Evolutionary conservation across 345 rosid genomes (phyloP).

Genomic region (Theobroma cacao): DNA sequence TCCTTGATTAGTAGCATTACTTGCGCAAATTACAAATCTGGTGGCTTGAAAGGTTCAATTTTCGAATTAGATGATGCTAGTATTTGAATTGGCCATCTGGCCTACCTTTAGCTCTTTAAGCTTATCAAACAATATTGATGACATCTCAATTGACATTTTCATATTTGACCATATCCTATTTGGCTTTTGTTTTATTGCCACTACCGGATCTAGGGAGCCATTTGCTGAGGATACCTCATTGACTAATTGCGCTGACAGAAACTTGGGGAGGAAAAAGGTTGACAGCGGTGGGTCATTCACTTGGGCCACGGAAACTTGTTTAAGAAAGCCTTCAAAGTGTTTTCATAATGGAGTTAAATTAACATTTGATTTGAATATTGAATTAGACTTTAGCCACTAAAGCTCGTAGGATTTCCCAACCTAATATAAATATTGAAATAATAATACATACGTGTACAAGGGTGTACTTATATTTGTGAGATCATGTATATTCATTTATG

Average conservation of each 20-base stretch:
- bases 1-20: background rate
- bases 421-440: background rate
- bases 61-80: background rate
- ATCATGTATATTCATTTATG: too few relatives aligned
- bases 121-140: background rate
- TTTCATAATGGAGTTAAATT: background rate
- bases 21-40: background rate
- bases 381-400: background rate
- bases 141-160: background rate
- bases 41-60: conserved; percentile 11
- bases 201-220: background rate
- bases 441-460: background rate
- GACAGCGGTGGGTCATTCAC: background rate
- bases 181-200: background rate
- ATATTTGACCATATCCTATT: background rate
- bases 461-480: too few relatives aligned
- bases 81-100: background rate
- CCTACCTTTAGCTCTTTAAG: background rate
- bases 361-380: background rate
- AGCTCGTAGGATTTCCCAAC: background rate
- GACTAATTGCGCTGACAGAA: background rate
- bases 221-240: background rate
- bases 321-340: background rate
- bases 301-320: background rate
- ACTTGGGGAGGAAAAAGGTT: background rate